A percentile compares a stretch with the other conserved stretches of the same genome.
Evolutionary conservation across 169 alveolate genomes (phyloP).

Genomic region (Plasmodium yoelii): DNA sequence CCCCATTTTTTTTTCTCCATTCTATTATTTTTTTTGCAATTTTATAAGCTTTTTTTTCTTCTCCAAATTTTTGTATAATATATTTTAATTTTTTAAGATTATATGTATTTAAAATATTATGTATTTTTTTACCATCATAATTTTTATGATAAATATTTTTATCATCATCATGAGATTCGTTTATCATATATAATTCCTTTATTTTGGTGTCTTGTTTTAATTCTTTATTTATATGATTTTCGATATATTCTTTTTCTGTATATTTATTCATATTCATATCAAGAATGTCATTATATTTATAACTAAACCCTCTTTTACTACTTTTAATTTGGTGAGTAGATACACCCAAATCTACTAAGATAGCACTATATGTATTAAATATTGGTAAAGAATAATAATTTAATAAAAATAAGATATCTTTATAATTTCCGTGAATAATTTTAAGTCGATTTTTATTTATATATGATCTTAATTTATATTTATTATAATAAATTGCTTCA

Average conservation of each 20-base stretch:
- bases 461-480: slow-evolving; percentile 65
- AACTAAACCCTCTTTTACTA: slow-evolving; percentile 82
- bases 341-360: slow-evolving; percentile 83
- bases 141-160: background rate
- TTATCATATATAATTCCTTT: background rate
- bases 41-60: slow-evolving; percentile 69
- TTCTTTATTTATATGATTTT: background rate
- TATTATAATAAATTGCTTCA: slow-evolving; percentile 81
- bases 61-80: slow-evolving; percentile 60
- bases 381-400: slow-evolving; percentile 78
- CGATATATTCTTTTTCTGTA: slow-evolving; percentile 21
- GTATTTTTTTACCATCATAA: slow-evolving; percentile 11
- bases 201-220: background rate
- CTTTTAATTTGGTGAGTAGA: slow-evolving; percentile 84
- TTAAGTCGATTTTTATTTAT: slow-evolving; percentile 50
- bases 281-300: slow-evolving; percentile 81
- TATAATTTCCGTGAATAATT: slow-evolving; percentile 81
- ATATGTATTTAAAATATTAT: slow-evolving; percentile 42
- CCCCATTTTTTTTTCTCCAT: slow-evolving; percentile 72
- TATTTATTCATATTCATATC: slow-evolving; percentile 84
- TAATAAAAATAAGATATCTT: slow-evolving; percentile 74
- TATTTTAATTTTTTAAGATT: slow-evolving; percentile 41
- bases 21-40: slow-evolving; percentile 66
- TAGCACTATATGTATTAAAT: slow-evolving; percentile 79
- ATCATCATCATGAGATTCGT: background rate